These are phyloP conservation scores for Nitzschia sp. DNA, from an alignment of 108 stramenopile species.

Conservation along the genomic window DNA sequence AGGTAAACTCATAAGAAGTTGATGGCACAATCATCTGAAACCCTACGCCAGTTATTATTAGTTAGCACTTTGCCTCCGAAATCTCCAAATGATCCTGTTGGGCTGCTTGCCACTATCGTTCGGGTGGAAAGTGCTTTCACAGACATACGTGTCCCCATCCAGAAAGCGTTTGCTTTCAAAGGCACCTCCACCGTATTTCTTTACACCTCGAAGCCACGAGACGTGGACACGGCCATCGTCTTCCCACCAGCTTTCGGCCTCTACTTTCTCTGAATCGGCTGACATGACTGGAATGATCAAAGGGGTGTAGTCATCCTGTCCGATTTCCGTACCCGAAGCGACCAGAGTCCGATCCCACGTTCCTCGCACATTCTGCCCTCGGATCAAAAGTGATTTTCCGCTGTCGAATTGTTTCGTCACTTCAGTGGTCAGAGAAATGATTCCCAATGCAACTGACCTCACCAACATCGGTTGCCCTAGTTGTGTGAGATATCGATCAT, in stretches of 20 bases:
- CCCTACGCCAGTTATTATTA: neutral
- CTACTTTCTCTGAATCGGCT: constrained; percentile 69
- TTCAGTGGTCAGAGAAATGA: constrained; percentile 72
- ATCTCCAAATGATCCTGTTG: constrained; percentile 59
- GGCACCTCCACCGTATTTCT: constrained; percentile 73
- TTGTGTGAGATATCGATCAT: constrained; percentile 65
- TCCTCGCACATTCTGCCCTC: constrained; percentile 69
- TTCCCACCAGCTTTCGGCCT: constrained; percentile 82
- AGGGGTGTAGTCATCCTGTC: constrained; percentile 16
- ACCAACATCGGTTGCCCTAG: constrained; percentile 81
- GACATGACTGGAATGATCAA: constrained; percentile 29
- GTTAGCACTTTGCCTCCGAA: constrained; percentile 17
- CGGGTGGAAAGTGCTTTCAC: constrained; percentile 75
- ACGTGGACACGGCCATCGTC: constrained; percentile 61
- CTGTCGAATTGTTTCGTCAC: constrained; percentile 59
- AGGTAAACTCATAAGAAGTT: neutral
- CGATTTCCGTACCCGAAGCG: constrained; percentile 53
- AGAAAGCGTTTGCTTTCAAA: constrained; percentile 77
- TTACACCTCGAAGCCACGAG: constrained; percentile 70
- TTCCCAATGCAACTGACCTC: constrained; percentile 62
- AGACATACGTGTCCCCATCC: constrained; percentile 53
- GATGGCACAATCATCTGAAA: neutral
- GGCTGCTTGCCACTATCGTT: constrained; percentile 29
- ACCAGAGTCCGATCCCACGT: constrained; percentile 77
- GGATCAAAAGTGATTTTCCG: constrained; percentile 57